Evolutionary conservation across 345 rosid species (phyloP).

Genomic region (Murraya koenigii): DNA sequence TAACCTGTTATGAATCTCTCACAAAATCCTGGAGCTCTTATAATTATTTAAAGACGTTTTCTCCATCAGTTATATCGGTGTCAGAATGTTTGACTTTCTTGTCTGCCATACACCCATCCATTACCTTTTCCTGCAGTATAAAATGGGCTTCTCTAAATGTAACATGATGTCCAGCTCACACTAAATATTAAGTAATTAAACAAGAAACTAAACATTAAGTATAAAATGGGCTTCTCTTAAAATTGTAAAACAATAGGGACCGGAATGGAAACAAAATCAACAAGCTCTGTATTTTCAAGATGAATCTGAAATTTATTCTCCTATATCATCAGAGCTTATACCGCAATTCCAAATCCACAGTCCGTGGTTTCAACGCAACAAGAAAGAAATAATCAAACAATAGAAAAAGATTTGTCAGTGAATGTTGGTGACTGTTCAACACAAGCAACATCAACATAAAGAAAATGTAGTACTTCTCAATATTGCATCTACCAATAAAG

Average conservation of each 20-base stretch:
- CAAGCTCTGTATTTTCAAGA: not conserved
- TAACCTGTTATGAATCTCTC: constrained; percentile 1
- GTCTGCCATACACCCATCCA: constrained; percentile 93
- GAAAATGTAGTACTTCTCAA: no score
- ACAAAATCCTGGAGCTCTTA: not conserved
- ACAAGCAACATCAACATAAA: no score
- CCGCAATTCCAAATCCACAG: constrained; percentile 95
- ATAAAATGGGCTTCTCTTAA: not conserved
- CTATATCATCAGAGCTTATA: constrained; percentile 23
- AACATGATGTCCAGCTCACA: constrained; percentile 98
- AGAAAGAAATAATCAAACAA: not conserved
- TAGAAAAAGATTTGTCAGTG: no score
- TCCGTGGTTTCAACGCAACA: constrained; percentile 82
- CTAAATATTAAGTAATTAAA: constrained; percentile 30
- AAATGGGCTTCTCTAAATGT: constrained; percentile 95
- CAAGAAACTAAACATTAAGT: not conserved
- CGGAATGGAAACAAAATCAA: not conserved
- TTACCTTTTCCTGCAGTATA: constrained; percentile 96
- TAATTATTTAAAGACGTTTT: constrained; percentile 45
- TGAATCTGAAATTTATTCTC: not conserved
- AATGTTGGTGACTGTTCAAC: no score
- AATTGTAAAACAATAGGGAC: not conserved
- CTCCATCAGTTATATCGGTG: constrained; percentile 86
- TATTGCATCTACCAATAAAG: no score
- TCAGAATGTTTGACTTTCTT: constrained; percentile 74